A percentile compares a stretch with the other conserved stretches of the same genome.
Conservation (phyloP, 202 grass and related monocot species). For the Saccharum hybrid region DNA sequence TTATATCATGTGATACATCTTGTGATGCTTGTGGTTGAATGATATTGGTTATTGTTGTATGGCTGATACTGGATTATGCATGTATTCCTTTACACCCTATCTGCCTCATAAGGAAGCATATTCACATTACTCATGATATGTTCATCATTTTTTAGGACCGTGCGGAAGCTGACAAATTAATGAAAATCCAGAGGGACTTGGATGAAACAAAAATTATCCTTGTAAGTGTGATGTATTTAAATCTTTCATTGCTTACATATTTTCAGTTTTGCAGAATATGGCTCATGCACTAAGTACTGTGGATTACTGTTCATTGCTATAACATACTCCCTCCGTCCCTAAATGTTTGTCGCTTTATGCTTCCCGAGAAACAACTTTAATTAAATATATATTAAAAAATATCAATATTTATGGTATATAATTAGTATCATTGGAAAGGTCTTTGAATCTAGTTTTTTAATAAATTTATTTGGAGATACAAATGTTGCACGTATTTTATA, state of each 20-base stretch:
- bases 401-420: too few species aligned
- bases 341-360: too few species aligned
- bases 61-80: background rate
- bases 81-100: background rate
- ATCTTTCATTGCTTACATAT: background rate
- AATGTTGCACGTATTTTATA: too few species aligned
- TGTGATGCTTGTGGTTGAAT: slow-evolving; percentile 5
- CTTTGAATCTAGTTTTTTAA: too few species aligned
- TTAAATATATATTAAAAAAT: too few species aligned
- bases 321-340: too few species aligned
- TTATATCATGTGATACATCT: background rate
- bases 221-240: slow-evolving; percentile 52
- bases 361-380: too few species aligned
- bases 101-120: background rate
- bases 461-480: too few species aligned
- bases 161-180: slow-evolving; percentile 82
- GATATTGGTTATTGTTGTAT: background rate
- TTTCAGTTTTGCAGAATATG: background rate
- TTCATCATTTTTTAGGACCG: slow-evolving; percentile 64
- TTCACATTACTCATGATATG: slow-evolving; percentile 12
- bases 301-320: background rate
- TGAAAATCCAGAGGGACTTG: slow-evolving; percentile 92
- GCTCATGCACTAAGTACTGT: background rate
- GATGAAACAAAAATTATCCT: slow-evolving; percentile 97
- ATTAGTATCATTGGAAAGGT: too few species aligned